These are phyloP conservation scores for Leccinum incarnatum DNA, from an alignment of 768 basidiomycete species.

Conservation along the genomic window DNA sequence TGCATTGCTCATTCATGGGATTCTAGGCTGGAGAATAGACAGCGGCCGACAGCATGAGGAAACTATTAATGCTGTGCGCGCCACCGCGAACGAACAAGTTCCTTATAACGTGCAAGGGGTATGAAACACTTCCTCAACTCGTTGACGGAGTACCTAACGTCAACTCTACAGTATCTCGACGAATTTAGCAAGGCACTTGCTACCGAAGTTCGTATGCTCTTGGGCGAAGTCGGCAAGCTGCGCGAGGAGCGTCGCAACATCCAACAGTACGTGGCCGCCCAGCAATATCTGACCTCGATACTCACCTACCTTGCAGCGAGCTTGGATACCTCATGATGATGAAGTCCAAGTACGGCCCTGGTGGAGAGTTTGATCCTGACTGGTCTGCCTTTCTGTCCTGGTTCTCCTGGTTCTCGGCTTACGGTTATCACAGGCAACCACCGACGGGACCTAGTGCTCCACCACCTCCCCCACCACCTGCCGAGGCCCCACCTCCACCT, in stretches of 20 bases:
- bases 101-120: conserved; percentile 81
- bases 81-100: conserved; percentile 73
- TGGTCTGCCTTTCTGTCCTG: conserved; percentile 47
- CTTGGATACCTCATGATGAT: conserved; percentile 67
- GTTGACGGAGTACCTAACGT: conserved; percentile 5
- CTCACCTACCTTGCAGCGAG: conserved; percentile 47
- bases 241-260: conserved; percentile 75
- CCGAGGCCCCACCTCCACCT: conserved; percentile 42
- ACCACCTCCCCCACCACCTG: conserved; percentile 44
- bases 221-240: conserved; percentile 80
- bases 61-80: conserved; percentile 61
- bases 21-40: conserved; percentile 65
- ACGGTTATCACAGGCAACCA: conserved; percentile 42
- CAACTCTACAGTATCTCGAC: conserved; percentile 62
- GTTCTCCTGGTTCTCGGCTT: background rate
- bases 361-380: conserved; percentile 82
- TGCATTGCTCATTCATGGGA: conserved; percentile 11
- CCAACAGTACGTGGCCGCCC: conserved; percentile 59
- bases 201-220: conserved; percentile 77
- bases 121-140: background rate
- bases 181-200: conserved; percentile 86
- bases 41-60: conserved; percentile 63
- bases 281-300: background rate
- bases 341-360: conserved; percentile 78
- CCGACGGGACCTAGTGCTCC: conserved; percentile 35